phyloP scores from a whole-genome alignment of 345 rosid species.

The Toxicodendron radicans region DNA sequence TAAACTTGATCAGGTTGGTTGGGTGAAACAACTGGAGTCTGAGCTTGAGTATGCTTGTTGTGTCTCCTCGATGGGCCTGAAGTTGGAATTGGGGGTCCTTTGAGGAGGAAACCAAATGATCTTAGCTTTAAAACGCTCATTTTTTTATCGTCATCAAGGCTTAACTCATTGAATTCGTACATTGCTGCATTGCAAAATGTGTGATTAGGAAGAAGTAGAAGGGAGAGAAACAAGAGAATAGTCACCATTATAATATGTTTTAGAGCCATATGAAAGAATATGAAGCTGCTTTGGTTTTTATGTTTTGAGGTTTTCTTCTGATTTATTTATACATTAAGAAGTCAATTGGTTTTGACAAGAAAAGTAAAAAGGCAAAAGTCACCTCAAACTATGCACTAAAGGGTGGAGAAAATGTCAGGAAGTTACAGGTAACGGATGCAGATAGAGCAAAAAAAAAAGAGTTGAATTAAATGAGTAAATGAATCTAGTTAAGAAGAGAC shows the following conservation, averaged over 20 bases:
- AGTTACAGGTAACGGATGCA: slow-evolving; percentile 25
- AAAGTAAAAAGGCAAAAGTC: background rate
- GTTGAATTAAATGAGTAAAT: background rate
- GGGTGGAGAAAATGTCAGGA: background rate
- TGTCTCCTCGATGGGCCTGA: slow-evolving; percentile 39
- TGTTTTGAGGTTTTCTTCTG: background rate
- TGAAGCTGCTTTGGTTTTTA: background rate
- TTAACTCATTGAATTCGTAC: background rate
- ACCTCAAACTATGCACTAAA: background rate
- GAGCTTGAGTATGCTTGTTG: slow-evolving; percentile 1
- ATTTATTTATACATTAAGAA: background rate
- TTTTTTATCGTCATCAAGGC: background rate
- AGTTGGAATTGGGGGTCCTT: slow-evolving; percentile 33
- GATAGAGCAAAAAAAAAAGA: background rate
- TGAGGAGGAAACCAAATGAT: slow-evolving; percentile 17
- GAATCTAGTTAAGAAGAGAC: background rate
- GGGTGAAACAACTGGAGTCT: background rate
- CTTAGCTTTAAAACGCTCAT: no score
- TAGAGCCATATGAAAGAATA: slow-evolving; percentile 18
- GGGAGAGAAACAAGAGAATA: slow-evolving; percentile 19
- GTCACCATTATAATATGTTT: slow-evolving; percentile 15
- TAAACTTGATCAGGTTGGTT: no score
- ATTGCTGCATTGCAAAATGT: background rate
- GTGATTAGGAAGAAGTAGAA: slow-evolving; percentile 2
- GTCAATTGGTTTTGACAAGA: background rate